Base-by-base conservation (phyloP, 2,329 filamentous ascomycete species). In the Fusarium secorum region DNA sequence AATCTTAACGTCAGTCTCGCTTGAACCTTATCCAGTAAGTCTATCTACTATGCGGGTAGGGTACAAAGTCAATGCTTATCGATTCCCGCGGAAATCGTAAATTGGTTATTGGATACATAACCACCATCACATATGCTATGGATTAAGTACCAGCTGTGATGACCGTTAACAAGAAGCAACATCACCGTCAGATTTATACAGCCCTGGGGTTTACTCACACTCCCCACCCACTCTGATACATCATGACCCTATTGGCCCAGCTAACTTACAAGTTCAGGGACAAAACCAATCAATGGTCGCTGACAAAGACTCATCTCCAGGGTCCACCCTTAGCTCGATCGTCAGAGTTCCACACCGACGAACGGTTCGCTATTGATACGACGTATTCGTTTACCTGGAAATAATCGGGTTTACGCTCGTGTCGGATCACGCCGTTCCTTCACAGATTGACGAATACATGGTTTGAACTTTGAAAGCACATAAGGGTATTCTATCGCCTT, bases 381-480 rank as follows among this genome's bases (percentile, higher is more conserved):
- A 63, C 71, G 71, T 73, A 73, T 73, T 73, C 71, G 71, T 70
- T 68, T 48, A 66, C 44, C 30, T 67, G 65, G 65, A 41, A 72
- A 72, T 63, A 72, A 39, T 33, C 69, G 60, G 64, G 20, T 44
- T 60, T 60, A 39, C 30, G 6, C 30, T 38, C 3, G 7, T 22
- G 22, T 42, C 17, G 9, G 17, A 36, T 58, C 38, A 30, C 20
- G 7, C 39, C 58, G 28, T 24, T 24, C 13, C 36, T 36, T 42
- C 24, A 22, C 24, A 52, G 24, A 28, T 38, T 46, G 14, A 35
- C 66, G 65, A 68, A 69, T 65, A 49, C 49, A 55, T 57, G 15
- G 22, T 39, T 59, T 20, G 13, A 55, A 58, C 20, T 39, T 59
- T 20, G 13, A 55, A 58, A 30, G 33, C 17, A 24, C n/a, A 28